Percentiles rank a stretch among this genome's conserved stretches.
phyloP scores from a whole-genome alignment of 2,329 filamentous ascomycete species.

The Ophiostoma populinum region DNA sequence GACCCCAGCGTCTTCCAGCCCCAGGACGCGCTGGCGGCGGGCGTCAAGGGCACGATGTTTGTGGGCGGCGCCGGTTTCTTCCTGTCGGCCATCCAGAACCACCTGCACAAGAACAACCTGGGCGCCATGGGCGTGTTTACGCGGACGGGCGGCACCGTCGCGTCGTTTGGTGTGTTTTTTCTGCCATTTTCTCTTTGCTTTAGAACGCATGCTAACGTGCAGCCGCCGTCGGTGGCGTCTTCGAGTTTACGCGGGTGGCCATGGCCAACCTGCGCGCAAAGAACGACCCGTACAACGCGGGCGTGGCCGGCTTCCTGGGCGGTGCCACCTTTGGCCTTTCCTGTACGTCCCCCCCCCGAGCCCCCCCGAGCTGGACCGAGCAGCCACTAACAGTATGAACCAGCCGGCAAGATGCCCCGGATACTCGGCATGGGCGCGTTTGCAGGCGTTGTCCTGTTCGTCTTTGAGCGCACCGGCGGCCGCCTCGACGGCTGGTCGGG shows the following conservation, averaged over 20 bases:
- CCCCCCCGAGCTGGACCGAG: too few species aligned
- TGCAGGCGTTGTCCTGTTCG: constrained; percentile 39
- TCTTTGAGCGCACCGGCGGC: constrained; percentile 52
- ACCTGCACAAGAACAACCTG: constrained; percentile 65
- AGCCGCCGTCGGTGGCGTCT: constrained; percentile 58
- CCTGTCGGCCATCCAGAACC: constrained; percentile 53
- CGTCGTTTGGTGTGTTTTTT: constrained; percentile 38
- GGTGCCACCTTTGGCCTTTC: constrained; percentile 56
- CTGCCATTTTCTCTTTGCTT: background rate
- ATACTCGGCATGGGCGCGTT: constrained; percentile 48
- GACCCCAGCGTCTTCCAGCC: constrained; percentile 19
- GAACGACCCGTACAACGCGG: constrained; percentile 61
- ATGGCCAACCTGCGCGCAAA: constrained; percentile 73
- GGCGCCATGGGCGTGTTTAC: constrained; percentile 69
- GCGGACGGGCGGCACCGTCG: constrained; percentile 54
- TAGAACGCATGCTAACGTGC: constrained; percentile 24
- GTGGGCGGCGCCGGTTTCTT: constrained; percentile 42
- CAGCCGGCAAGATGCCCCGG: constrained; percentile 49
- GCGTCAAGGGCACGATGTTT: constrained; percentile 36
- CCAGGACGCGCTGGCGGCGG: constrained; percentile 39
- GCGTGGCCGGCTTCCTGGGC: constrained; percentile 58
- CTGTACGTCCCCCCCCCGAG: constrained; percentile 34
- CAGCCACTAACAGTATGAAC: constrained; percentile 2
- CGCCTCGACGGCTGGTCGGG: constrained; percentile 28
- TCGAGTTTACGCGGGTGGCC: constrained; percentile 59